Conservation (phyloP, 2,329 filamentous ascomycete species). For the Aureobasidium leucospermi region DNA sequence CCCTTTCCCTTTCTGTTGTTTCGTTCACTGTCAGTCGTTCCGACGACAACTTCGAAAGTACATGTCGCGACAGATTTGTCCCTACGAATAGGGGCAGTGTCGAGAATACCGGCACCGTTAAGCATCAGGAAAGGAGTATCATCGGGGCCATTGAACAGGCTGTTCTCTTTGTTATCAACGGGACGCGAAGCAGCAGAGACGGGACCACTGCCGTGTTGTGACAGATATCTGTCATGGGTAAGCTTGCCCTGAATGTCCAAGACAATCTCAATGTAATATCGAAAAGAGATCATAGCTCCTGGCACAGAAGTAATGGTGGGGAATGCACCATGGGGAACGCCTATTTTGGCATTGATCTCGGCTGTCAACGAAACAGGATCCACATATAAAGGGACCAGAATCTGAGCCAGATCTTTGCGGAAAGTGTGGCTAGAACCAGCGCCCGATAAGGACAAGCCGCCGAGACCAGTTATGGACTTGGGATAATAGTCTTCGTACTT, state of each 20-base stretch:
- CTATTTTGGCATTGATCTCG: conserved; percentile 72
- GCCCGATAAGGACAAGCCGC: conserved; percentile 77
- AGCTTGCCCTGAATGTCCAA: conserved; percentile 86
- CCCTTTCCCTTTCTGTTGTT: conserved; percentile 37
- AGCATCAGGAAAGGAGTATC: conserved; percentile 12
- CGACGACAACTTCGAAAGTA: conserved; percentile 78
- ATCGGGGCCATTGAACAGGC: conserved; percentile 11
- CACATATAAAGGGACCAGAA: conserved; percentile 79
- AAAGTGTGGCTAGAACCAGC: conserved; percentile 87
- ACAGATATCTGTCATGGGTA: conserved; percentile 52
- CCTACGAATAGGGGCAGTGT: conserved; percentile 76
- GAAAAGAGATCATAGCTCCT: conserved; percentile 90
- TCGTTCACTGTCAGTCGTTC: conserved; percentile 68
- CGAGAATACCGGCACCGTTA: conserved; percentile 58
- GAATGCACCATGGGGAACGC: conserved; percentile 83
- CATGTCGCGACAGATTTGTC: conserved; percentile 90
- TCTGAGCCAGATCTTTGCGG: conserved; percentile 86
- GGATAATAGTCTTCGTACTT: conserved; percentile 82
- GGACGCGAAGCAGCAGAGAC: neutral
- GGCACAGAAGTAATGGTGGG: conserved; percentile 87
- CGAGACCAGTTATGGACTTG: conserved; percentile 76
- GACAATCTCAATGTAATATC: conserved; percentile 87
- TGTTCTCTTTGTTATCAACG: conserved; percentile 1
- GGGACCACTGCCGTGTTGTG: conserved; percentile 9
- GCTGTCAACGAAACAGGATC: conserved; percentile 72